A percentile compares a stretch with the other conserved stretches of the same genome.
These are phyloP conservation scores for Nothophaeocryptopus gaeumannii DNA, from an alignment of 2,329 filamentous ascomycete genomes.

Conservation along the genomic window DNA sequence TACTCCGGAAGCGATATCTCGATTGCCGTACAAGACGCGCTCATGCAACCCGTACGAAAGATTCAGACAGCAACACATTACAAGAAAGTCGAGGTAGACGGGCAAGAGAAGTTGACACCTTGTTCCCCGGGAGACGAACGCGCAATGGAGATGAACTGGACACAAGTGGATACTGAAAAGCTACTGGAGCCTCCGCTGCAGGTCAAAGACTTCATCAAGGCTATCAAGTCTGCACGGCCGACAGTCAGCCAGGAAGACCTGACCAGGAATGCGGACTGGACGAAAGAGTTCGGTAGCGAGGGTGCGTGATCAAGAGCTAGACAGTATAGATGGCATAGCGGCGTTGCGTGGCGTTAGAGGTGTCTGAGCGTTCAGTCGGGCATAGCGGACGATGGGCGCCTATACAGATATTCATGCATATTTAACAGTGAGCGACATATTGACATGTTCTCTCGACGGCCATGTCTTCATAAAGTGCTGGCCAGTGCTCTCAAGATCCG, in stretches of 20 bases:
- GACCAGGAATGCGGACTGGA: conserved; percentile 84
- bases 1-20: conserved; percentile 95
- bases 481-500: no score
- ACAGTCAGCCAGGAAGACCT: conserved; percentile 89
- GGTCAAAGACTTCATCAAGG: conserved; percentile 90
- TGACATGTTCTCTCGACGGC: no score
- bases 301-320: conserved; percentile 49
- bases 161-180: conserved; percentile 77
- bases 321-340: conserved; percentile 3
- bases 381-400: no score
- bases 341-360: conserved; percentile 2
- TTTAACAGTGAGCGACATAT: no score
- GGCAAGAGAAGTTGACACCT: conserved; percentile 68
- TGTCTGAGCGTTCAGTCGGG: not conserved
- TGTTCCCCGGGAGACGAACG: conserved; percentile 88
- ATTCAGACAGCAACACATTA: conserved; percentile 98
- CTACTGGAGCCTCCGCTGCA: conserved; percentile 82
- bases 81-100: conserved; percentile 73
- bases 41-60: conserved; percentile 96
- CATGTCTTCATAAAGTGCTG: no score
- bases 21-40: conserved; percentile 90
- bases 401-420: no score
- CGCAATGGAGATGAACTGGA: conserved; percentile 91
- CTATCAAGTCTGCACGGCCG: conserved; percentile 81
- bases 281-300: conserved; percentile 91